phyloP scores from a whole-genome alignment of 176 grass and related monocot genomes.

The Carex cristatella region DNA sequence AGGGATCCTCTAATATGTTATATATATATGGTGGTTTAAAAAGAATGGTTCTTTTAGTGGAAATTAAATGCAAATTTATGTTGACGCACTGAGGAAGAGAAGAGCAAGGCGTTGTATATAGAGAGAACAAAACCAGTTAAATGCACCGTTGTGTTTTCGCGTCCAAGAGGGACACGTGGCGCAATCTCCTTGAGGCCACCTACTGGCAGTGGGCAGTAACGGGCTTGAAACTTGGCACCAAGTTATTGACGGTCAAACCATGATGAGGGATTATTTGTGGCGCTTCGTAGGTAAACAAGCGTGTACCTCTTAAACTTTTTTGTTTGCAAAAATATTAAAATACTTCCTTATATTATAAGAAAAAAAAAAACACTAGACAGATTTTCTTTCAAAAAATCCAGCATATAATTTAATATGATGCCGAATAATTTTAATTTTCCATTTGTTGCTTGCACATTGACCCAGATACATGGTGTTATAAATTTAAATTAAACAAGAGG shows the following conservation, averaged over 20 bases:
- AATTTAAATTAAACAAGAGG: no score
- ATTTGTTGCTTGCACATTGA: no score
- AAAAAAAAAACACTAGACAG: no score
- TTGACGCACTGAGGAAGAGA: background rate
- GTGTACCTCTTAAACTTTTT: no score
- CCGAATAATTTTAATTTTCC: no score
- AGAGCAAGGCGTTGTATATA: slow-evolving; percentile 1
- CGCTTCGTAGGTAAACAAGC: background rate
- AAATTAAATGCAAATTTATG: slow-evolving; percentile 7
- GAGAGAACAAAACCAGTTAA: background rate
- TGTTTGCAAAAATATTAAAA: no score
- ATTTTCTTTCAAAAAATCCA: no score
- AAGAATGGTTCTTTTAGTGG: background rate
- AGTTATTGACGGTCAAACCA: slow-evolving; percentile 22
- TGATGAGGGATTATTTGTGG: background rate
- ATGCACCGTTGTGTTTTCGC: slow-evolving; percentile 11
- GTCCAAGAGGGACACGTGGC: slow-evolving; percentile 17
- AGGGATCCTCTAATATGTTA: background rate
- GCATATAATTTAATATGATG: no score
- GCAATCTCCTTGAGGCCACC: slow-evolving; percentile 5
- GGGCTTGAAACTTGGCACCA: slow-evolving; percentile 11
- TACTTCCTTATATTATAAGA: no score
- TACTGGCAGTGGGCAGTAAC: slow-evolving; percentile 2
- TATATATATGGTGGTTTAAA: background rate
- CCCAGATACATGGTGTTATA: no score